phyloP scores from a whole-genome alignment of 331 rosid genomes.

The Acacia pycnantha region DNA sequence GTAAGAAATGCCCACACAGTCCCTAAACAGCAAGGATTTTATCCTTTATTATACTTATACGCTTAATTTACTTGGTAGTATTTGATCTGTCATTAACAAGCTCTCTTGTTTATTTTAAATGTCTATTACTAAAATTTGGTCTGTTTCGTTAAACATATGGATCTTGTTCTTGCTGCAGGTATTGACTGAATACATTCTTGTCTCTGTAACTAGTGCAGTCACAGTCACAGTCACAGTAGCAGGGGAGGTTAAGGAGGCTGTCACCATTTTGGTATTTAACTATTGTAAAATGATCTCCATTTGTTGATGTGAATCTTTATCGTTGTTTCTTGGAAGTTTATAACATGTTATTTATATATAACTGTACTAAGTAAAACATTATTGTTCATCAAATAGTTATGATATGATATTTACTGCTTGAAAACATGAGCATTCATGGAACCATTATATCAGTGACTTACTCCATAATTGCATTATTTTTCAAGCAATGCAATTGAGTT shows the following conservation, averaged over 20 bases:
- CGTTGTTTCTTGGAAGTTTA: neutral
- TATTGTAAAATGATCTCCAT: neutral
- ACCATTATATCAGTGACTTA: neutral
- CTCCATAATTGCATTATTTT: neutral
- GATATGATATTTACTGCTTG: neutral
- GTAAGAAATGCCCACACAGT: too few relatives aligned
- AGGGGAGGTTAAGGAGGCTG: too few relatives aligned
- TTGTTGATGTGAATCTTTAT: neutral
- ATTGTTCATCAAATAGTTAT: neutral
- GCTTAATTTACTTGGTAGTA: constrained; percentile 13
- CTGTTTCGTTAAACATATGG: constrained; percentile 1
- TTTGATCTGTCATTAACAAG: neutral
- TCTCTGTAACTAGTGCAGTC: constrained; percentile 96
- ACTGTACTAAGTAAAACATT: neutral
- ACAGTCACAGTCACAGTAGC: constrained; percentile 47
- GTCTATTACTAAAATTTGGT: constrained; percentile 6
- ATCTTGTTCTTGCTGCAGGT: constrained; percentile 56
- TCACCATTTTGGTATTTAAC: constrained; percentile 47
- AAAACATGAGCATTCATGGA: neutral
- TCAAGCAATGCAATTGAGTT: neutral
- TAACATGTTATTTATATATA: neutral
- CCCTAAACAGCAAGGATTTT: too few relatives aligned
- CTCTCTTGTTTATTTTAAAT: neutral
- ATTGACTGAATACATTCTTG: constrained; percentile 81
- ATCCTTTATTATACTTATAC: neutral